A percentile compares a stretch with the other conserved stretches of the same genome.
These are phyloP conservation scores for Margaritispora aquatica DNA, from an alignment of 495 filamentous ascomycete species.

Conservation along the genomic window DNA sequence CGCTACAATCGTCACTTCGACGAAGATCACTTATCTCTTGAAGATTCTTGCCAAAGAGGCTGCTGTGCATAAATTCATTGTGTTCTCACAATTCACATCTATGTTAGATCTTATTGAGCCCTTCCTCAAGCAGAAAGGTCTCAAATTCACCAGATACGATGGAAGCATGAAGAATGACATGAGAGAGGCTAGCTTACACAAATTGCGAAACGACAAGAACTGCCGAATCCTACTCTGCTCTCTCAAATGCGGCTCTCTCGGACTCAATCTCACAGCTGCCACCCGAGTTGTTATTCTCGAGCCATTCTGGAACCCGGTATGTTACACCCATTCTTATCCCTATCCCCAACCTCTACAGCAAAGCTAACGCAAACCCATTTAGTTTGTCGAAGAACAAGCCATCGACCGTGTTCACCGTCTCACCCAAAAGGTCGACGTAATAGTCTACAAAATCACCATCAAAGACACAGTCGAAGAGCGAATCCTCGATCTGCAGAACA, in stretches of 20 bases:
- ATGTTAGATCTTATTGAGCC: conserved; percentile 95
- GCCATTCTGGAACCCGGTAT: conserved; percentile 94
- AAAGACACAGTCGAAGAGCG: conserved; percentile 81
- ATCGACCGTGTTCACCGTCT: conserved; percentile 97
- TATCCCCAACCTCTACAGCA: conserved; percentile 4
- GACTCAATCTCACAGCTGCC: conserved; percentile 90
- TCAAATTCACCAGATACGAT: conserved; percentile 84
- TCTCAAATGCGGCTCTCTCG: conserved; percentile 86
- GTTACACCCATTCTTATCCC: conserved; percentile 21
- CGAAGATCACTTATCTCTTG: conserved; percentile 85
- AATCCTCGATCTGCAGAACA: conserved; percentile 86
- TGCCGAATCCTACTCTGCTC: conserved; percentile 82
- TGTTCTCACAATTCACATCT: conserved; percentile 93
- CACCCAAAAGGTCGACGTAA: conserved; percentile 88
- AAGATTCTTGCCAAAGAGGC: conserved; percentile 74
- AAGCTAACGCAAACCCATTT: conserved; percentile 27
- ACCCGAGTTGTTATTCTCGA: conserved; percentile 91
- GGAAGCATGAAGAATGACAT: conserved; percentile 91
- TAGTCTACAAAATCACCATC: conserved; percentile 90
- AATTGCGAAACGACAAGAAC: conserved; percentile 62
- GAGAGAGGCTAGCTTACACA: conserved; percentile 73
- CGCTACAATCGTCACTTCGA: conserved; percentile 53
- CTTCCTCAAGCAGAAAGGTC: conserved; percentile 66
- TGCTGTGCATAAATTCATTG: conserved; percentile 82
- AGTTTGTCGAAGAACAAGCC: conserved; percentile 97